Evolutionary conservation across 2,329 filamentous ascomycete genomes (phyloP).

Genomic region (Ophiocordyceps sinensis): DNA sequence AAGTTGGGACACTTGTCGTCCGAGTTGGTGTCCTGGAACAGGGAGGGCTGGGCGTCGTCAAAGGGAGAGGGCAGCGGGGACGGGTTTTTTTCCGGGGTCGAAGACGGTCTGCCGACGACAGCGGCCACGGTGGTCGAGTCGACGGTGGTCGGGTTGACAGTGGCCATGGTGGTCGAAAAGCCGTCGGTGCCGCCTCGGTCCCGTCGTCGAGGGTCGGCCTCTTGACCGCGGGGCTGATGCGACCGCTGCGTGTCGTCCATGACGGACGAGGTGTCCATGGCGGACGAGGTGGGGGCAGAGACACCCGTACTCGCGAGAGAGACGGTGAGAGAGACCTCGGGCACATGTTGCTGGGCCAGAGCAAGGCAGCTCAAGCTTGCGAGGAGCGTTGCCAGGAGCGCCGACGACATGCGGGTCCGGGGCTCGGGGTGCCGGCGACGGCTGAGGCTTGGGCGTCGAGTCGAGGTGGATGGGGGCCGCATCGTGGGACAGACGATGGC

Average conservation of each 20-base stretch:
- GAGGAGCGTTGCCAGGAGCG: constrained; percentile 2
- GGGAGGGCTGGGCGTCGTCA: constrained; percentile 47
- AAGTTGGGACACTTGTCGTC: constrained; percentile 46
- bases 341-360: constrained; percentile 1
- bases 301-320: too few relatives aligned
- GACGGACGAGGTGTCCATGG: too few relatives aligned
- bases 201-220: not conserved
- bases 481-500: not conserved
- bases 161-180: not conserved
- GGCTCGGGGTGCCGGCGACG: not conserved
- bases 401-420: constrained; percentile 1
- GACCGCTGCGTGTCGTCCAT: too few relatives aligned
- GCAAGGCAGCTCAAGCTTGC: constrained; percentile 2
- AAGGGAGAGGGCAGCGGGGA: constrained; percentile 46
- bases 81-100: too few relatives aligned
- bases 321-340: not conserved
- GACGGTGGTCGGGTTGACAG: too few relatives aligned
- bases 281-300: too few relatives aligned
- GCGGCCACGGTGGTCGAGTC: too few relatives aligned
- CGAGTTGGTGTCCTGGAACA: constrained; percentile 40
- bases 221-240: too few relatives aligned
- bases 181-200: not conserved
- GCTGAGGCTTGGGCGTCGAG: not conserved
- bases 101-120: not conserved
- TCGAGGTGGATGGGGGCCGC: too few relatives aligned